A percentile compares a stretch with the other conserved stretches of the same genome.
Evolutionary conservation across 176 grass and related monocot genomes (phyloP).

Genomic region (Zizania latifolia): DNA sequence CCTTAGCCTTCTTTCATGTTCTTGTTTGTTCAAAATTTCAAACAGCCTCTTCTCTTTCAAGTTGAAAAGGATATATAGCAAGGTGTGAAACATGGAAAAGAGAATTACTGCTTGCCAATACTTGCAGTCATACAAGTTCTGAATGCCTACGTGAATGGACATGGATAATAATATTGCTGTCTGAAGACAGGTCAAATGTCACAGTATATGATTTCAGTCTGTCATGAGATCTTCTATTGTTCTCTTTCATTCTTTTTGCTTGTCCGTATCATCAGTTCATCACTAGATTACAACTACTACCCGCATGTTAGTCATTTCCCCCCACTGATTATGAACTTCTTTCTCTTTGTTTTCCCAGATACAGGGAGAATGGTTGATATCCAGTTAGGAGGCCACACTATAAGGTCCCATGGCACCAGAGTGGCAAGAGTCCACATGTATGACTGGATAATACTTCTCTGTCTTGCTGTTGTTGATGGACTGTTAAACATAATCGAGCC

Average conservation of each 20-base stretch:
- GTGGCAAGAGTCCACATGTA: constrained; percentile 59
- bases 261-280: not conserved
- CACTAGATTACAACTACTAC: not conserved
- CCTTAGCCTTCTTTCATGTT: too few species aligned
- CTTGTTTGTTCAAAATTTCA: too few species aligned
- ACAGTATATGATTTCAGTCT: not conserved
- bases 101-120: too few species aligned
- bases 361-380: constrained; percentile 44
- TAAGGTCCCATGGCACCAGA: constrained; percentile 53
- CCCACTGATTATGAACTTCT: not conserved
- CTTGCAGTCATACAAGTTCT: too few species aligned
- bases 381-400: constrained; percentile 46
- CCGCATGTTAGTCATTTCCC: not conserved
- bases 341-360: constrained; percentile 1
- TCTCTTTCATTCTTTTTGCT: not conserved
- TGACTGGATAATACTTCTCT: constrained; percentile 66
- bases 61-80: too few species aligned
- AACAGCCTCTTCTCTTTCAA: too few species aligned
- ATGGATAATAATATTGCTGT: not conserved
- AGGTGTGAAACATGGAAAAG: too few species aligned
- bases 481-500: constrained; percentile 67
- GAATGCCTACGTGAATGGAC: too few species aligned
- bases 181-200: not conserved
- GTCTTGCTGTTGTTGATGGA: constrained; percentile 41
- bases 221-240: not conserved